Evolutionary conservation across 306 rosid genomes (phyloP).

Genomic region (Parietaria judaica): DNA sequence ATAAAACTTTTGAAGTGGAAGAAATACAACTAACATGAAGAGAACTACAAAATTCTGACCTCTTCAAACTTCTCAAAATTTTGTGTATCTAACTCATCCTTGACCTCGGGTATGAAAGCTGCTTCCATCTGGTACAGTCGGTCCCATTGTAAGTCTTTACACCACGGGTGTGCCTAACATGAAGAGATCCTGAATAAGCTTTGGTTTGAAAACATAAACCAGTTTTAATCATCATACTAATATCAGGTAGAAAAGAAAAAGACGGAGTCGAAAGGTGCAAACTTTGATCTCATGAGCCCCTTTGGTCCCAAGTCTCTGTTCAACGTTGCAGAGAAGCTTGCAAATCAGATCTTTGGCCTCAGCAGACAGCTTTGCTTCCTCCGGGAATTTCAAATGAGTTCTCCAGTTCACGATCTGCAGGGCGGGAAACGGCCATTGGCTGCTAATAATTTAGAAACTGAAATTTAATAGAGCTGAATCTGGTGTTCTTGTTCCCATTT

Average conservation of each 20-base stretch:
- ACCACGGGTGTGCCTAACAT: constrained; percentile 81
- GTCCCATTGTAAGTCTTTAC: constrained; percentile 68
- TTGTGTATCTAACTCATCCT: constrained; percentile 78
- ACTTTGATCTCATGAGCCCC: constrained; percentile 87
- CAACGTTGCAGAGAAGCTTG: constrained; percentile 80
- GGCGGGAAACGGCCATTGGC: constrained; percentile 19
- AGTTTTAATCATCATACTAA: background rate
- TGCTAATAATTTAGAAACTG: constrained; percentile 4
- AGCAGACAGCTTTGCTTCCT: constrained; percentile 59
- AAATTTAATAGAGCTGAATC: background rate
- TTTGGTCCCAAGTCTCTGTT: constrained; percentile 74
- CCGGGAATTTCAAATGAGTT: constrained; percentile 70
- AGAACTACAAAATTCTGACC: constrained; percentile 26
- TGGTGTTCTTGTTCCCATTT: background rate
- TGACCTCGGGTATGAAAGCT: constrained; percentile 80
- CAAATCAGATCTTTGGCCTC: constrained; percentile 82
- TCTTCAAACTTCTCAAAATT: constrained; percentile 86
- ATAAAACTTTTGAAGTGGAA: no score
- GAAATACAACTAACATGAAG: no score
- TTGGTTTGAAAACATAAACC: background rate
- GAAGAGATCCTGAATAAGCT: constrained; percentile 8
- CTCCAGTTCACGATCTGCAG: constrained; percentile 82
- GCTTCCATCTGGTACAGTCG: constrained; percentile 76
- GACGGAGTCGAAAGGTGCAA: constrained; percentile 6
- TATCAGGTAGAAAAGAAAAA: background rate